Conservation (phyloP, 805 yeast species). For the Yamadazyma tumulicola region DNA sequence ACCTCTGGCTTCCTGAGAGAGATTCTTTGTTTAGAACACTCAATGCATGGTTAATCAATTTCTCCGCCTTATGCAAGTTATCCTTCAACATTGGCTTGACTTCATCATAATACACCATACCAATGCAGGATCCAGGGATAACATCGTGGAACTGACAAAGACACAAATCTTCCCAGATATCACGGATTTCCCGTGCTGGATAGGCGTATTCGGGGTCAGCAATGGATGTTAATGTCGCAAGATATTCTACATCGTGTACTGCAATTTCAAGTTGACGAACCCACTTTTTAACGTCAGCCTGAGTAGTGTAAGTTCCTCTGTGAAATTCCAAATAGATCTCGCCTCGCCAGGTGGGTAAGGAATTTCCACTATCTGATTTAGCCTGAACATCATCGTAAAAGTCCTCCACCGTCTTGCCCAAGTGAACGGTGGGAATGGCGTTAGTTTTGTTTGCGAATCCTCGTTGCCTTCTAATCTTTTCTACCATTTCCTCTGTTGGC, state of each 20-base stretch:
- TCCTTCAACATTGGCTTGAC: constrained; percentile 73
- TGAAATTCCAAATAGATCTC: constrained; percentile 93
- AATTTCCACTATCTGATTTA: constrained; percentile 60
- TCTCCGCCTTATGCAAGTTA: constrained; percentile 51
- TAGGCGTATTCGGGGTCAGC: constrained; percentile 53
- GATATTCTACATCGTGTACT: constrained; percentile 79
- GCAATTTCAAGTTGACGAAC: constrained; percentile 75
- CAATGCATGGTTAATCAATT: constrained; percentile 51
- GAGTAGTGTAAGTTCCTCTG: constrained; percentile 95
- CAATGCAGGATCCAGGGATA: constrained; percentile 95
- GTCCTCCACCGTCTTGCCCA: constrained; percentile 76
- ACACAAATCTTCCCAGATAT: constrained; percentile 83
- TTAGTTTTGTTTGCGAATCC: constrained; percentile 82
- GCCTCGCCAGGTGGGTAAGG: constrained; percentile 85
- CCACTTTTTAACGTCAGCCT: constrained; percentile 77
- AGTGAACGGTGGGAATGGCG: constrained; percentile 79
- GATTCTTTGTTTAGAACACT: constrained; percentile 8
- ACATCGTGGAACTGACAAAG: constrained; percentile 97
- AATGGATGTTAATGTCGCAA: constrained; percentile 75
- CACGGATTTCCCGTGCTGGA: constrained; percentile 65
- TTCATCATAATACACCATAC: constrained; percentile 79
- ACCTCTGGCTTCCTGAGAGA: constrained; percentile 12
- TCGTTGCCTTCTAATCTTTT: constrained; percentile 85
- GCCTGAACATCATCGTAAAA: constrained; percentile 67
- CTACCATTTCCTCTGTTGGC: constrained; percentile 90